Conservation (phyloP, 2,329 filamentous ascomycete species). For the Monosporascus sp. region DNA sequence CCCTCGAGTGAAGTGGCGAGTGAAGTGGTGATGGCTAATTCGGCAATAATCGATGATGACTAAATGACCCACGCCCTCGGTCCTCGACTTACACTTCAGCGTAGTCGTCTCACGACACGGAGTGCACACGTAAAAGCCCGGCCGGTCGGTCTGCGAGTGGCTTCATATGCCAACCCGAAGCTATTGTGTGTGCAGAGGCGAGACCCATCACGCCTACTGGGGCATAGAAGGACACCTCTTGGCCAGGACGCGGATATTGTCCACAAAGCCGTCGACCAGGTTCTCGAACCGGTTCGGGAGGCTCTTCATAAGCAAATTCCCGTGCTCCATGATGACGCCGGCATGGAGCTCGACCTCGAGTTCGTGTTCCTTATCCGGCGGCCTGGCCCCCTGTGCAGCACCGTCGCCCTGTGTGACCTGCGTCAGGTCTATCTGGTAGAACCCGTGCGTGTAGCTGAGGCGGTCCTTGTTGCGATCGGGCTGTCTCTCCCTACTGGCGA, state of each 20-base stretch:
- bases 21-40: no score
- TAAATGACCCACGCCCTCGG: no score
- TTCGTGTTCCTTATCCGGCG: slow-evolving; percentile 65
- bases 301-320: slow-evolving; percentile 45
- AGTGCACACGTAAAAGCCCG: no score
- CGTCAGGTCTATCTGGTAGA: slow-evolving; percentile 87
- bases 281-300: slow-evolving; percentile 57
- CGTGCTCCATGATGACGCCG: slow-evolving; percentile 59
- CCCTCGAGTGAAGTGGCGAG: no score
- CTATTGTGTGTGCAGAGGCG: not conserved
- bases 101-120: no score
- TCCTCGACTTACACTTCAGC: no score
- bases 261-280: slow-evolving; percentile 67
- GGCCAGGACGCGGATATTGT: slow-evolving; percentile 62
- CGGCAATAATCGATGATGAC: no score
- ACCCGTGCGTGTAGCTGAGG: slow-evolving; percentile 81
- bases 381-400: slow-evolving; percentile 32
- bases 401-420: slow-evolving; percentile 61
- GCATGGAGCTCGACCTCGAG: slow-evolving; percentile 73
- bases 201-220: not conserved
- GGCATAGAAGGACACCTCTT: slow-evolving; percentile 16
- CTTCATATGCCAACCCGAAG: no score
- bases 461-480: slow-evolving; percentile 79
- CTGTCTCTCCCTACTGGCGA: slow-evolving; percentile 32
- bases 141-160: no score